A percentile compares a stretch with the other conserved stretches of the same genome.
Conservation (phyloP, 306 rosid species). For the Rosa chinensis region DNA sequence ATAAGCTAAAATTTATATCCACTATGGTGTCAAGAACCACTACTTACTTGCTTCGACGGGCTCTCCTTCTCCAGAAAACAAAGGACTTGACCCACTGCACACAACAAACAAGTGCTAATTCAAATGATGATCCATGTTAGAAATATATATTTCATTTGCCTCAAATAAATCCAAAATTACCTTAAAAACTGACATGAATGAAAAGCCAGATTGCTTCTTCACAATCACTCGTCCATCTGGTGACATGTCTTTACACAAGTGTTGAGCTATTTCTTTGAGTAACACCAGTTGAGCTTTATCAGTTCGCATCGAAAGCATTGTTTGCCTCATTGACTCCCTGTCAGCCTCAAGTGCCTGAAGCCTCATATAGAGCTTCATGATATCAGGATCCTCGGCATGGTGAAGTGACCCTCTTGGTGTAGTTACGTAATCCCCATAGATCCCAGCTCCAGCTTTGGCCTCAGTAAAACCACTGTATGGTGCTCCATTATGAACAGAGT, state of each 20-base stretch:
- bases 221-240: conserved; percentile 50
- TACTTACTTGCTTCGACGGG: conserved; percentile 87
- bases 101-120: conserved; percentile 27
- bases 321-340: conserved; percentile 98
- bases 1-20: neutral
- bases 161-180: conserved; percentile 32
- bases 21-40: neutral
- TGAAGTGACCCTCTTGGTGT: conserved; percentile 51
- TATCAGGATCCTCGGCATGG: conserved; percentile 69
- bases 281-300: conserved; percentile 91
- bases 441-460: conserved; percentile 50
- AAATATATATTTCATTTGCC: neutral
- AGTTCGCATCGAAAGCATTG: conserved; percentile 82
- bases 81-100: conserved; percentile 67
- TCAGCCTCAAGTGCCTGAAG: conserved; percentile 99
- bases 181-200: conserved; percentile 65
- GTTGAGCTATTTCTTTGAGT: conserved; percentile 96
- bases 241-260: conserved; percentile 75
- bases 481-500: conserved; percentile 69
- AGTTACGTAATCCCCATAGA: conserved; percentile 49
- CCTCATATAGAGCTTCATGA: conserved; percentile 86
- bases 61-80: conserved; percentile 79
- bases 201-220: conserved; percentile 54
- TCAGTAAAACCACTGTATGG: conserved; percentile 50
- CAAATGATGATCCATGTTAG: neutral